Evolutionary conservation across 805 yeast genomes (phyloP), one percentile per base, ranked within the genome.

Genomic region (Brettanomyces naardenensis): DNA sequence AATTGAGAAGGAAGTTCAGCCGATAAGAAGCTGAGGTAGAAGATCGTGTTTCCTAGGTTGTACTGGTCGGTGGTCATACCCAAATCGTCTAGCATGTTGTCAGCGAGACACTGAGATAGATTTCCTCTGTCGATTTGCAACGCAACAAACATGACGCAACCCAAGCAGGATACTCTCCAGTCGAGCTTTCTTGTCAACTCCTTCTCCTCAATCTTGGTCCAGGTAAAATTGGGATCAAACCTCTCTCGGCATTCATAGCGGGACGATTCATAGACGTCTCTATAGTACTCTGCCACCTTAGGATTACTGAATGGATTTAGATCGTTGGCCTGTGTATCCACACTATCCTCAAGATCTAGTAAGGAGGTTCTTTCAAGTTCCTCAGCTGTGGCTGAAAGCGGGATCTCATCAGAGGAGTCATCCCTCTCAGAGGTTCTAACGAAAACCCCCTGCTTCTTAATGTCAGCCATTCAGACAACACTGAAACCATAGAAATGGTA

Each of bases 1-100:
- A 79, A 61, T 50, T 79, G 84, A 3, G 83, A 76, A 1, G 86
- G 86, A 9, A 79, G 53, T 52, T 80, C 86, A 14, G 80, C 72
- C 17, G 59, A 47, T 37, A 78, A 53, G 48, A 80, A 79, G 32
- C 71, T 62, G 5, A 75, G 61, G 42, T 65, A 60, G 47, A 70
- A 70, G 29, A 79, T 63, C 4, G 80, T 75, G 42, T 64, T 69
- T 18, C 83, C 87, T 28, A 64, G 51, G 53, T 80, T 80, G 52
- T 68, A 77, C 40, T 79, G 73, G 46, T 71, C 60, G 13, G 80
- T 75, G n/a, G 68, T 68, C 49, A 80, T 47, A 1, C 61, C 51
- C 39, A 78, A 58, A 44, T 79, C 82, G 1, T 53, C 58, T 36
- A 78, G 54, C 47, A 79, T 45, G 45, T 73, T 68, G 44, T 75